phyloP scores from a whole-genome alignment of 2,329 filamentous ascomycete species.

The Diaporthe vexans region DNA sequence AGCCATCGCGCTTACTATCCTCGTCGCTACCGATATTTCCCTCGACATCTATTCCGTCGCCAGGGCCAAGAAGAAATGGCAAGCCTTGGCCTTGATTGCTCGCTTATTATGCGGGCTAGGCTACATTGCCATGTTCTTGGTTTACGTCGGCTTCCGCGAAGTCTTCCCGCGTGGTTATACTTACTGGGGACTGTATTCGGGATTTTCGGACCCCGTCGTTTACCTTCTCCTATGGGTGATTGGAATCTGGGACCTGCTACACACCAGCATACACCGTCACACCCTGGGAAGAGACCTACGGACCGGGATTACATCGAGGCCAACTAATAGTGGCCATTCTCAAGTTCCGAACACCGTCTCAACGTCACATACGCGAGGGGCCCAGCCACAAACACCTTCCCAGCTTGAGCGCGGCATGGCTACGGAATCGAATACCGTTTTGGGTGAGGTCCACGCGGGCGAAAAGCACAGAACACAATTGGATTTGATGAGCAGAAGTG shows the following conservation, averaged over 20 bases:
- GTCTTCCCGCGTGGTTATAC: slow-evolving; percentile 54
- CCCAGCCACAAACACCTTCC: slow-evolving; percentile 12
- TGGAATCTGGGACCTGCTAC: slow-evolving; percentile 43
- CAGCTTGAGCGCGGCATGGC: not conserved
- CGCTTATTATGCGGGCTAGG: slow-evolving; percentile 50
- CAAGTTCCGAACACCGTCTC: not conserved
- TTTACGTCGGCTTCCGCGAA: slow-evolving; percentile 52
- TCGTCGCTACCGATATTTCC: slow-evolving; percentile 52
- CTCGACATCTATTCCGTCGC: slow-evolving; percentile 54
- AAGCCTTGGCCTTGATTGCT: slow-evolving; percentile 50
- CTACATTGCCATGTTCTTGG: slow-evolving; percentile 54
- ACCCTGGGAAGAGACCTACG: slow-evolving; percentile 18
- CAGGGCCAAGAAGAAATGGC: slow-evolving; percentile 50
- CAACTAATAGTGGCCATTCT: not conserved
- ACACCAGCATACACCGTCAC: slow-evolving; percentile 34
- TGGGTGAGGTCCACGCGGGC: slow-evolving; percentile 7
- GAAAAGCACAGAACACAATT: not conserved
- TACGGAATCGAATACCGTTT: slow-evolving; percentile 1
- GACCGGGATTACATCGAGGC: not conserved
- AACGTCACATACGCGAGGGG: not conserved
- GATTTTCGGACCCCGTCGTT: slow-evolving; percentile 50
- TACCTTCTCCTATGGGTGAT: slow-evolving; percentile 55
- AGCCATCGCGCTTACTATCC: slow-evolving; percentile 49
- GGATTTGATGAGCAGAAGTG: not conserved
- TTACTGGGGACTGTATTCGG: slow-evolving; percentile 53